Evolutionary conservation across 176 grass and related monocot genomes (phyloP).

Genomic region (Triticum turgidum): DNA sequence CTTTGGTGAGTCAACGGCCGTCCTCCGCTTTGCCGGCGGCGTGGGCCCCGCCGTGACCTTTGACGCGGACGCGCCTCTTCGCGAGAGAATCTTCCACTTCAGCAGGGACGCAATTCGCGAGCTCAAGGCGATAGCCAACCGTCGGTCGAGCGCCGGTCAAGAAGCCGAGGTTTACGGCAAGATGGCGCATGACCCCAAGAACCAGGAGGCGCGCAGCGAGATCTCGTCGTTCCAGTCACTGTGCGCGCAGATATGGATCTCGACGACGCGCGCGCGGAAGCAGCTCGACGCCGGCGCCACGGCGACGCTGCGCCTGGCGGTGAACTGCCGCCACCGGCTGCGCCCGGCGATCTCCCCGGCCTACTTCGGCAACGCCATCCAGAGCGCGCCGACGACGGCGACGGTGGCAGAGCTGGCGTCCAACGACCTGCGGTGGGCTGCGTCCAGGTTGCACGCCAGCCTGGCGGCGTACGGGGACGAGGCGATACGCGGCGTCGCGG

Average conservation of each 20-base stretch:
- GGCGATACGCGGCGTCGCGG: slow-evolving; percentile 42
- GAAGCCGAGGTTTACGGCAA: slow-evolving; percentile 80
- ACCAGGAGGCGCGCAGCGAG: slow-evolving; percentile 23
- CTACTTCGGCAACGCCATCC: slow-evolving; percentile 99
- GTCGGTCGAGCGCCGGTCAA: background rate
- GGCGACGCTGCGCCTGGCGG: slow-evolving; percentile 87
- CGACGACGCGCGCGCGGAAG: slow-evolving; percentile 70
- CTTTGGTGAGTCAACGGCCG: slow-evolving; percentile 75
- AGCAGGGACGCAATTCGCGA: slow-evolving; percentile 51
- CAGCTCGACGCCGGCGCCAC: slow-evolving; percentile 46
- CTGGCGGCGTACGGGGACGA: slow-evolving; percentile 56
- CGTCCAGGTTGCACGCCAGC: slow-evolving; percentile 55
- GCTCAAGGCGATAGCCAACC: slow-evolving; percentile 71
- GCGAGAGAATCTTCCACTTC: slow-evolving; percentile 86
- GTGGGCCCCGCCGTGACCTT: slow-evolving; percentile 74
- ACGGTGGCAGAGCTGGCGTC: slow-evolving; percentile 63
- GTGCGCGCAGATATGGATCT: slow-evolving; percentile 74
- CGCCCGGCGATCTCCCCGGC: slow-evolving; percentile 46
- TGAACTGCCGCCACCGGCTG: slow-evolving; percentile 90
- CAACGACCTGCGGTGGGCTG: slow-evolving; percentile 64
- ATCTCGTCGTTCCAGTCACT: slow-evolving; percentile 92
- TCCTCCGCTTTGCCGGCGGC: slow-evolving; percentile 69
- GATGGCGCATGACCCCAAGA: slow-evolving; percentile 60
- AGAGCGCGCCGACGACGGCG: slow-evolving; percentile 70
- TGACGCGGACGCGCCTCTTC: slow-evolving; percentile 63